Percentiles rank a stretch among this genome's conserved stretches.
These are phyloP conservation scores for Allium cepa DNA, from an alignment of 106 monocot species.

Conservation along the genomic window DNA sequence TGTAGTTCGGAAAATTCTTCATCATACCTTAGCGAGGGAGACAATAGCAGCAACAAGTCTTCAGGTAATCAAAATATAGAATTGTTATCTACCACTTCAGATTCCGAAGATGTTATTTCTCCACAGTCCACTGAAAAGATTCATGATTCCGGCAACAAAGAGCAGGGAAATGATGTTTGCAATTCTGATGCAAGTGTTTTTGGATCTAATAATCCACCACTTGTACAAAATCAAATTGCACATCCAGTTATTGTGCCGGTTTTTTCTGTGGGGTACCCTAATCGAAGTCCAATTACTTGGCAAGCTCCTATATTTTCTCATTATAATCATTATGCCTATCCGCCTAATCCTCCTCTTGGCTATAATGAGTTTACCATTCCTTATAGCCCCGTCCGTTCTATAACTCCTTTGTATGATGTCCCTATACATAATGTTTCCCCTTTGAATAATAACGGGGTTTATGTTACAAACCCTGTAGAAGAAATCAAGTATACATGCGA, in stretches of 20 bases:
- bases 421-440: background rate
- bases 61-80: constrained; percentile 49
- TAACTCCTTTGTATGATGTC: background rate
- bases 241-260: constrained; percentile 19
- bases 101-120: constrained; percentile 70
- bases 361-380: constrained; percentile 28
- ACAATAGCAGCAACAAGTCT: constrained; percentile 28
- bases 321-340: constrained; percentile 31
- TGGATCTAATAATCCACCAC: constrained; percentile 13
- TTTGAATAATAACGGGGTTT: too few species aligned
- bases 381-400: constrained; percentile 18
- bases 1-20: constrained; percentile 69
- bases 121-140: constrained; percentile 25
- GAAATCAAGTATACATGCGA: too few species aligned
- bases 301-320: constrained; percentile 41
- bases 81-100: constrained; percentile 55
- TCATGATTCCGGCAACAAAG: background rate
- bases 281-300: constrained; percentile 37
- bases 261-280: constrained; percentile 27
- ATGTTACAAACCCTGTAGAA: too few species aligned
- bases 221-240: constrained; percentile 14
- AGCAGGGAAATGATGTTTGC: constrained; percentile 5
- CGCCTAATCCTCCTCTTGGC: constrained; percentile 28
- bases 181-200: constrained; percentile 9
- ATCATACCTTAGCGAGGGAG: constrained; percentile 62